Evolutionary conservation across 169 alveolate species (phyloP).

Genomic region (Plasmodium vivax): DNA sequence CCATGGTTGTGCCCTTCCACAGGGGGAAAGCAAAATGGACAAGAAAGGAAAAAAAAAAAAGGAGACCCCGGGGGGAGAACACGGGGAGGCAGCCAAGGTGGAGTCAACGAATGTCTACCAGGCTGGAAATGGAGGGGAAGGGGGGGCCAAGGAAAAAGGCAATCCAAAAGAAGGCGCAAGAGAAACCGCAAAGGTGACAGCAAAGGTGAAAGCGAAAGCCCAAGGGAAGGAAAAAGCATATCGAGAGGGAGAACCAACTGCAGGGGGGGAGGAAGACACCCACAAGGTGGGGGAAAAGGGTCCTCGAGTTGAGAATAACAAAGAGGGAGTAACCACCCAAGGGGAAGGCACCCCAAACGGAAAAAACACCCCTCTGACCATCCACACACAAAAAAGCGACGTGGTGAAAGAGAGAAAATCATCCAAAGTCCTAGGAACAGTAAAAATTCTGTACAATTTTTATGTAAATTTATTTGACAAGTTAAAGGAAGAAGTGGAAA

Average conservation of each 20-base stretch:
- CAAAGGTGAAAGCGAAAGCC: neutral
- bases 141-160: neutral
- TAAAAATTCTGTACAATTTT: slow-evolving; percentile 52
- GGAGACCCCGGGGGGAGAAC: neutral
- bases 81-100: neutral
- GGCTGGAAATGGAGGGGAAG: neutral
- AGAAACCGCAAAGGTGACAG: neutral
- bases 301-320: neutral
- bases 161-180: neutral
- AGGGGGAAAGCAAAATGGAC: neutral
- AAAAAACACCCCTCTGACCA: neutral
- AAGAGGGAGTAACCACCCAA: neutral
- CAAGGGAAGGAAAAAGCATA: neutral
- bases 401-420: slow-evolving; percentile 23
- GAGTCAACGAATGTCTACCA: neutral
- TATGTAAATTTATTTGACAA: slow-evolving; percentile 57
- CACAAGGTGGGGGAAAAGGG: neutral
- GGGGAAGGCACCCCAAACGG: neutral
- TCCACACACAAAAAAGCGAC: neutral
- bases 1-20: neutral
- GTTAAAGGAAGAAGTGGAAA: slow-evolving; percentile 59
- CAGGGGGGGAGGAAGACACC: neutral
- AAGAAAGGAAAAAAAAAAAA: neutral
- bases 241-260: neutral
- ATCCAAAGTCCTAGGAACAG: slow-evolving; percentile 24